Base-by-base conservation (phyloP, 2,329 filamentous ascomycete species). In the Scolecobasidium constrictum region DNA sequence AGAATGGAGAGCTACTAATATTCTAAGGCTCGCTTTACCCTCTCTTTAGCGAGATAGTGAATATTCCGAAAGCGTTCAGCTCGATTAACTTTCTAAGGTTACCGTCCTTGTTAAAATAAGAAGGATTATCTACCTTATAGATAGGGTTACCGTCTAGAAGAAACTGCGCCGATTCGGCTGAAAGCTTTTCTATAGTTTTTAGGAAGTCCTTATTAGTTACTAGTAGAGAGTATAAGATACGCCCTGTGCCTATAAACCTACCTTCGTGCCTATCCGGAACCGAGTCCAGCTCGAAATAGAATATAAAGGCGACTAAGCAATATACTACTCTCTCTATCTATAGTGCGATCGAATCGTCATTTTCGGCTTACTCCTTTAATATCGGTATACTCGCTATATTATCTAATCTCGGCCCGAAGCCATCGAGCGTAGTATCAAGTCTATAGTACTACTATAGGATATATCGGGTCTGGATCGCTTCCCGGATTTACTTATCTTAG, bases 251-350 rank as follows among this genome's bases (percentile, higher is more conserved):
- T 39, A 44, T 13, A 40, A 26, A 50, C 37, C 46, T 48, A n/a
- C 41, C 40, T 18, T 49, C 26, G 43, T 40, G 37, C 43, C 36
- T 45, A 16, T 51, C 47, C 31, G 40, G 47, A 13, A 23, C 20
- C 23, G 13, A 33, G 23, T 50, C 47, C 31, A 51, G 39, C 37
- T 51, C 20, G 45, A 51, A 51, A 41, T 51, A 51, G 35, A 51
- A 51, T 33, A 51, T 31, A 21, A 43, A 51, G 12, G 48, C 43
- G 35, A 50, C 38, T 39, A 50, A 36, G 39, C 38, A 43, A 23
- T 41, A 22, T 21, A 37, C 43, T 45, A 46, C 40, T 18, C 33
- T 40, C 19, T 49, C 41, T 44, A 50, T 44, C 16, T 15, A 26
- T 39, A 11, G 23, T 21, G 46, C 48, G 38, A 50, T 39, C 22